Evolutionary conservation across 106 monocot genomes (phyloP).

Genomic region (Dendrobium catenatum): DNA sequence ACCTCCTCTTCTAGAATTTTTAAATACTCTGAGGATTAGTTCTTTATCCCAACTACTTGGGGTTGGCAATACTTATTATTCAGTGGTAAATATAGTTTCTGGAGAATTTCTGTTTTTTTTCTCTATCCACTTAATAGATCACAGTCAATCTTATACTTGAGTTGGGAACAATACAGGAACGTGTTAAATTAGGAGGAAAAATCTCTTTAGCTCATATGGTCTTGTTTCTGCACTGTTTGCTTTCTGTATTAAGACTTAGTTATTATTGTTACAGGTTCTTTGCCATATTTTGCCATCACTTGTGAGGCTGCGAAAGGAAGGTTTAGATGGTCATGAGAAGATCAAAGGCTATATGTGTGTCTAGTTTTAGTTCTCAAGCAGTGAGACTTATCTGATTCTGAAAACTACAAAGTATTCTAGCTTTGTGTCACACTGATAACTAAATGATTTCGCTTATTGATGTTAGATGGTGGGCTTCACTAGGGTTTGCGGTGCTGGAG

Average conservation of each 20-base stretch:
- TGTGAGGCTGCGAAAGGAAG: constrained; percentile 91
- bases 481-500: constrained; percentile 79
- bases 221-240: neutral
- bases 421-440: neutral
- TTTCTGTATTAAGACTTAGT: neutral
- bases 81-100: too few species aligned
- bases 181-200: neutral
- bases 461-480: constrained; percentile 90
- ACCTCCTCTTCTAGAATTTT: neutral
- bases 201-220: neutral
- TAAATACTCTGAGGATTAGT: neutral
- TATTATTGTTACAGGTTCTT: constrained; percentile 43
- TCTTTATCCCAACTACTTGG: neutral
- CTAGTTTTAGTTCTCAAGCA: constrained; percentile 56
- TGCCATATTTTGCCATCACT: constrained; percentile 87
- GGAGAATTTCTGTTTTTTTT: too few species aligned
- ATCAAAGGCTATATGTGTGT: constrained; percentile 99
- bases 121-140: too few species aligned
- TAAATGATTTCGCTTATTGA: neutral
- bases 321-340: constrained; percentile 99
- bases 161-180: neutral
- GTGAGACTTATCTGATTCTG: constrained; percentile 40
- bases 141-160: too few species aligned
- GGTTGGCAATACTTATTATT: too few species aligned
- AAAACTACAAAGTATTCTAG: neutral